phyloP scores from a whole-genome alignment of 2,329 filamentous ascomycete species.

The Aspergillus luchuensis region DNA sequence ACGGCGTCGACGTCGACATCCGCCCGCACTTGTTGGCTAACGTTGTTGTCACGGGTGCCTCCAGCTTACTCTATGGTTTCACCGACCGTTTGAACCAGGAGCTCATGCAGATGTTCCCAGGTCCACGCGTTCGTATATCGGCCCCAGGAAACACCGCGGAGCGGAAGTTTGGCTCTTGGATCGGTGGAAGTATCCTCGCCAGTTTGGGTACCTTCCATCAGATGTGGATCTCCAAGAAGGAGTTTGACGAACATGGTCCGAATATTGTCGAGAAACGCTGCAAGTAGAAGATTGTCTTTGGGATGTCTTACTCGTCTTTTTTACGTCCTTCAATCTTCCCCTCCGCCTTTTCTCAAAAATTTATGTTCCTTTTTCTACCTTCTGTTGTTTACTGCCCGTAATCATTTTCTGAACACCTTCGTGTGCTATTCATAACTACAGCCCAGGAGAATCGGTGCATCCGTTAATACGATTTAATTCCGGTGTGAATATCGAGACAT shows the following conservation, averaged over 20 bases:
- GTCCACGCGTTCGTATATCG: conserved; percentile 82
- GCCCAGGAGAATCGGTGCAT: neutral
- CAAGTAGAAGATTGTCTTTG: conserved; percentile 59
- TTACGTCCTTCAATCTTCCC: neutral
- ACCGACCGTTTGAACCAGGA: conserved; percentile 87
- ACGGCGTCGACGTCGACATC: conserved; percentile 84
- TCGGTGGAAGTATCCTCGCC: conserved; percentile 92
- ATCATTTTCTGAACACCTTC: neutral
- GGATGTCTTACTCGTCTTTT: neutral
- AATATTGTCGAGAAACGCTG: conserved; percentile 94
- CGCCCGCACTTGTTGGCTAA: conserved; percentile 81
- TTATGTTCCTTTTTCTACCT: neutral
- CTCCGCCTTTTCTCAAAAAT: neutral
- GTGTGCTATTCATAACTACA: neutral
- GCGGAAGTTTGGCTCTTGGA: conserved; percentile 90
- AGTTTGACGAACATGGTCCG: conserved; percentile 93
- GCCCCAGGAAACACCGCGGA: conserved; percentile 85
- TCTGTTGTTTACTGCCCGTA: neutral
- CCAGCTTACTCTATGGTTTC: conserved; percentile 85
- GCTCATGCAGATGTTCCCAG: conserved; percentile 77
- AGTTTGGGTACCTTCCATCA: conserved; percentile 98
- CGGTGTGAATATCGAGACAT: neutral
- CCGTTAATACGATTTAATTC: neutral
- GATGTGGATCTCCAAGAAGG: conserved; percentile 98
- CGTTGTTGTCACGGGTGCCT: conserved; percentile 88